Conservation (phyloP, 1,139 yeast species). For the Protomyces lactucae-debilis region DNA sequence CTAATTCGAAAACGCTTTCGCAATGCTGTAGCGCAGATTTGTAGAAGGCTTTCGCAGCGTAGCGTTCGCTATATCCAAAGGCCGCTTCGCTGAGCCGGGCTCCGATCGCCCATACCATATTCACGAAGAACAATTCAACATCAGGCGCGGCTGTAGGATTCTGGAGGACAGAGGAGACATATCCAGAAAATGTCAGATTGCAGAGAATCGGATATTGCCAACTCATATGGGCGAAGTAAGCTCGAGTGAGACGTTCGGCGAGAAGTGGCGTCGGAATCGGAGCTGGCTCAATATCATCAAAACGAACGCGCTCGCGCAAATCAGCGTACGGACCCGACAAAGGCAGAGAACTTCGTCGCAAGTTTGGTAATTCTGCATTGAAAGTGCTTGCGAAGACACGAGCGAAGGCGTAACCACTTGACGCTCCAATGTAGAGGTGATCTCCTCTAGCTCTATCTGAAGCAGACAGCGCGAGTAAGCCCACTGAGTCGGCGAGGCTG, state of each 20-base stretch:
- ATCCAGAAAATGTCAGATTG: neutral
- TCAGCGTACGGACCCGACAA: neutral
- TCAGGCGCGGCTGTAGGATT: neutral
- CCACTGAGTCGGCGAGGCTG: neutral
- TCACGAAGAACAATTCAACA: neutral
- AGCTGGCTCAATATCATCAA: neutral
- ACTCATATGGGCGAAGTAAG: neutral
- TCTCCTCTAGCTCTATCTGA: neutral
- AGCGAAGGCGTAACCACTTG: neutral
- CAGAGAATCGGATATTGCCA: slow-evolving; percentile 1
- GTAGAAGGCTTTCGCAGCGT: neutral
- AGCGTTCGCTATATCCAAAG: neutral
- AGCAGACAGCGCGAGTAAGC: neutral
- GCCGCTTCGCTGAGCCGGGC: neutral
- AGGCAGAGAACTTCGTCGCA: neutral
- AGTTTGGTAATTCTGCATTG: neutral
- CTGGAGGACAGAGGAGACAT: neutral
- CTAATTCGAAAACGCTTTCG: neutral
- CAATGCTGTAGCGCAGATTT: neutral
- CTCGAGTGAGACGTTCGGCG: neutral
- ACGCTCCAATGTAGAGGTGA: neutral
- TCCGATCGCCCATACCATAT: slow-evolving; percentile 6
- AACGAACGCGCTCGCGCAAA: neutral
- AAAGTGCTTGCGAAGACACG: neutral
- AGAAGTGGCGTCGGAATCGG: neutral